A percentile compares a stretch with the other conserved stretches of the same genome.
These are phyloP conservation scores for Aspergillus biplanus DNA, from an alignment of 495 filamentous ascomycete genomes.

Conservation along the genomic window DNA sequence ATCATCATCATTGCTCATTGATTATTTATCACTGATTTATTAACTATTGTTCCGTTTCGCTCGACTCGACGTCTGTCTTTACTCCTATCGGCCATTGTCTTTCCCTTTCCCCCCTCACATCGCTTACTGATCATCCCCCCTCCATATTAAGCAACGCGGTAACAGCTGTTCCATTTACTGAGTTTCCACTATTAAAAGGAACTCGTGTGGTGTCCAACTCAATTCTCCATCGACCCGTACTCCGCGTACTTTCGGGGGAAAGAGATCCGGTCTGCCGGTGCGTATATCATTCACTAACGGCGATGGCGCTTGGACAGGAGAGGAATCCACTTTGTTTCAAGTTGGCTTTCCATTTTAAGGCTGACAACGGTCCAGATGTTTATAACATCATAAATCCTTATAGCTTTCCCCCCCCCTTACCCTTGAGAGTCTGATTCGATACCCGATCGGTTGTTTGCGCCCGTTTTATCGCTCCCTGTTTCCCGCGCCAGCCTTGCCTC, in stretches of 20 bases:
- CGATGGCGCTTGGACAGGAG: constrained; percentile 23
- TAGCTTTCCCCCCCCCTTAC: not conserved
- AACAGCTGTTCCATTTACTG: not conserved
- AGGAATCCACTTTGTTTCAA: constrained; percentile 24
- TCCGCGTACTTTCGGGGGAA: constrained; percentile 17
- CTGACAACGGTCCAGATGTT: constrained; percentile 26
- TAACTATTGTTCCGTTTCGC: not conserved
- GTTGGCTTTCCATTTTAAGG: constrained; percentile 22
- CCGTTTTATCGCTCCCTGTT: not conserved
- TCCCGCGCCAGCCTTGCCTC: not conserved
- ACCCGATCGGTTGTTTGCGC: not conserved
- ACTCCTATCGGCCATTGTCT: not conserved
- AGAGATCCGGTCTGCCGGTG: constrained; percentile 20
- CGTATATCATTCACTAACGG: constrained; percentile 21
- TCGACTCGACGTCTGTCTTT: not conserved
- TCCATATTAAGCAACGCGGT: too few relatives aligned
- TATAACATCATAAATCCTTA: constrained; percentile 1
- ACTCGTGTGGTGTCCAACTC: constrained; percentile 14
- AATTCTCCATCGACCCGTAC: constrained; percentile 5
- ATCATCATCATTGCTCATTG: not conserved
- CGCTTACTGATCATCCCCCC: too few relatives aligned
- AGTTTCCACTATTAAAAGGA: not conserved
- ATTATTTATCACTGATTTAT: not conserved
- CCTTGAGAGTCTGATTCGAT: not conserved
- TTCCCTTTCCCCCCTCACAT: constrained; percentile 1